Percentiles rank a stretch among this genome's conserved stretches.
Evolutionary conservation across 495 filamentous ascomycete genomes (phyloP).

Genomic region (Penicillium angulare): DNA sequence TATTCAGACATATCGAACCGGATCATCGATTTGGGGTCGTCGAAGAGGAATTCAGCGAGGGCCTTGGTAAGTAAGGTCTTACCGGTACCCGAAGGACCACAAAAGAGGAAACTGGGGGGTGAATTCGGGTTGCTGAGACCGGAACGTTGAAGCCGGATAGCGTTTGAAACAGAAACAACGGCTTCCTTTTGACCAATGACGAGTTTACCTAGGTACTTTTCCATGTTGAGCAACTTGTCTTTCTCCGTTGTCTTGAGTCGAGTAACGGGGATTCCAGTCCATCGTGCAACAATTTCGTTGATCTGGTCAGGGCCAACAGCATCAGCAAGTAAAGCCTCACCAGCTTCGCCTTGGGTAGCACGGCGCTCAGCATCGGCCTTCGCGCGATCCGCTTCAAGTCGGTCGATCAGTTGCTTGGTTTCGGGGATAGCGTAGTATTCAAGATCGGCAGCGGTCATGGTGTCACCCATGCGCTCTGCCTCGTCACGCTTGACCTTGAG

Average conservation of each 20-base stretch:
- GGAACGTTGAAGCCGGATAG: constrained; percentile 90
- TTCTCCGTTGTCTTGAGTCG: constrained; percentile 93
- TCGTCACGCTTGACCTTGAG: constrained; percentile 89
- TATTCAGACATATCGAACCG: constrained; percentile 99
- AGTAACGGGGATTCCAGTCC: constrained; percentile 96
- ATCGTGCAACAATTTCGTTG: constrained; percentile 94
- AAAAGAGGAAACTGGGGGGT: constrained; percentile 97
- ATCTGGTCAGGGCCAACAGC: constrained; percentile 96
- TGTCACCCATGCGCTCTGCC: constrained; percentile 81
- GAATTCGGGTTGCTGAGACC: constrained; percentile 93
- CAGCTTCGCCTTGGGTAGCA: constrained; percentile 51
- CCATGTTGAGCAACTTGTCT: constrained; percentile 95
- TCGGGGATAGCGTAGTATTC: constrained; percentile 98
- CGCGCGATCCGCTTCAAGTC: constrained; percentile 77
- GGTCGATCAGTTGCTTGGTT: constrained; percentile 72
- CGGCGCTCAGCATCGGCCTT: constrained; percentile 72
- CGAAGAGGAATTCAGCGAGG: constrained; percentile 95
- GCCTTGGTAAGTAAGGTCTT: constrained; percentile 97
- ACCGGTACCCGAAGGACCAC: constrained; percentile 94
- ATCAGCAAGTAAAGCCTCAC: constrained; percentile 75
- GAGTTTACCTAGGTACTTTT: constrained; percentile 73
- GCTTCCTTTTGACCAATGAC: constrained; percentile 95
- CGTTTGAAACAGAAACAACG: constrained; percentile 90
- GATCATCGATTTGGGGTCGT: constrained; percentile 97
- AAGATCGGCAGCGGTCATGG: constrained; percentile 80